These are phyloP conservation scores for Pochonia chlamydosporia DNA, from an alignment of 2,329 filamentous ascomycete species.

Conservation along the genomic window DNA sequence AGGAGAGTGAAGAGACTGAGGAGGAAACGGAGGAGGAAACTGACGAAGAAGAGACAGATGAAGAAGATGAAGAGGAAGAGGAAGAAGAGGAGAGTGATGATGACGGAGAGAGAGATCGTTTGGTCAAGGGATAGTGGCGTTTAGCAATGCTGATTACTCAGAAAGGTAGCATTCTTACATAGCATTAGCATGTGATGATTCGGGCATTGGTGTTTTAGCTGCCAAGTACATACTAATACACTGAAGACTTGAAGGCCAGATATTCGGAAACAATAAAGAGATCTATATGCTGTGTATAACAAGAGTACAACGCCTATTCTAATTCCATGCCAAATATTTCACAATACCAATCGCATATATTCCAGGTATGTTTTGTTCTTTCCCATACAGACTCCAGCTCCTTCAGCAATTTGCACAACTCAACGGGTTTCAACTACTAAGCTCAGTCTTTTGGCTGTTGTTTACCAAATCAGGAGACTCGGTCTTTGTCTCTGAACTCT, in stretches of 20 bases:
- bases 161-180: not conserved
- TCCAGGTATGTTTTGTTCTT: too few species aligned
- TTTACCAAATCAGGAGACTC: slow-evolving; percentile 20
- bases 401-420: slow-evolving; percentile 14
- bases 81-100: slow-evolving; percentile 44
- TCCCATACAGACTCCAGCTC: too few species aligned
- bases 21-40: slow-evolving; percentile 44
- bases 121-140: slow-evolving; percentile 31
- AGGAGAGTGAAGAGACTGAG: slow-evolving; percentile 49
- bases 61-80: slow-evolving; percentile 45
- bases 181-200: too few species aligned
- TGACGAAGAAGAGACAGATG: slow-evolving; percentile 44
- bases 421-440: not conserved
- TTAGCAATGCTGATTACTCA: not conserved
- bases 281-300: not conserved
- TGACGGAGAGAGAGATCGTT: slow-evolving; percentile 36
- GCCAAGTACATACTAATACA: too few species aligned
- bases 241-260: too few species aligned
- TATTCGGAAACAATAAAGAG: not conserved
- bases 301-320: not conserved
- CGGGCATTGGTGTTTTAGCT: too few species aligned
- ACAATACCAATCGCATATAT: not conserved
- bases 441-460: slow-evolving; percentile 14
- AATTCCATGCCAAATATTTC: not conserved
- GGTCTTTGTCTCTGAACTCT: slow-evolving; percentile 12